Evolutionary conservation across 202 grass and related monocot species (phyloP).

Genomic region (Cymbopogon flexuosus): DNA sequence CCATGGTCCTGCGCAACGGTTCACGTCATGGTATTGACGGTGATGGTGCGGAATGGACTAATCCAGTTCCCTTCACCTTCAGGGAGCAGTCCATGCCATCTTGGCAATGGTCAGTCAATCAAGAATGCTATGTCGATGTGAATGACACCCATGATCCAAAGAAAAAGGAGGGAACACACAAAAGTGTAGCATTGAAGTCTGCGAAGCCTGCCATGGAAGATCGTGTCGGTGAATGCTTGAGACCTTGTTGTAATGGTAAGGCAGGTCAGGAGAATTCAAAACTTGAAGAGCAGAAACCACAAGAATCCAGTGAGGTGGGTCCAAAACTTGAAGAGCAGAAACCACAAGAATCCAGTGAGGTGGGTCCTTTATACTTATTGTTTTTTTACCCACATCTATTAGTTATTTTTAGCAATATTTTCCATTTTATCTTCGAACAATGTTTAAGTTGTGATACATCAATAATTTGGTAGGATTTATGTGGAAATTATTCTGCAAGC

Average conservation of each 20-base stretch:
- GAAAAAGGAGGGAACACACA: neutral
- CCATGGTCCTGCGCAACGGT: neutral
- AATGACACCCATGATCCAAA: constrained; percentile 12
- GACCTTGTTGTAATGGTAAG: neutral
- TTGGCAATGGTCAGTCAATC: neutral
- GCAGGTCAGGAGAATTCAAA: neutral
- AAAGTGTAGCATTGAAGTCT: neutral
- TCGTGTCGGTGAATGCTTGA: neutral
- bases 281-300: neutral
- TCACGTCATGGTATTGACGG: neutral
- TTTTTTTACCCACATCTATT: neutral
- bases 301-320: neutral
- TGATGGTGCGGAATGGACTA: neutral
- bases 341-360: too few relatives aligned
- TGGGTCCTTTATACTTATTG: neutral
- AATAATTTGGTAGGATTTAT: neutral
- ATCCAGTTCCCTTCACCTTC: neutral
- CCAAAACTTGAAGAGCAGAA: neutral
- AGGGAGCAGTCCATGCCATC: neutral
- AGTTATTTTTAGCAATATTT: neutral
- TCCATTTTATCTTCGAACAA: neutral
- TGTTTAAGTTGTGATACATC: neutral
- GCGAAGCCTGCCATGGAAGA: neutral
- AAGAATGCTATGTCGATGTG: neutral
- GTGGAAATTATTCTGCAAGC: neutral